These are phyloP conservation scores for Cicer cuneatum DNA, from an alignment of 306 rosid genomes.

Conservation along the genomic window DNA sequence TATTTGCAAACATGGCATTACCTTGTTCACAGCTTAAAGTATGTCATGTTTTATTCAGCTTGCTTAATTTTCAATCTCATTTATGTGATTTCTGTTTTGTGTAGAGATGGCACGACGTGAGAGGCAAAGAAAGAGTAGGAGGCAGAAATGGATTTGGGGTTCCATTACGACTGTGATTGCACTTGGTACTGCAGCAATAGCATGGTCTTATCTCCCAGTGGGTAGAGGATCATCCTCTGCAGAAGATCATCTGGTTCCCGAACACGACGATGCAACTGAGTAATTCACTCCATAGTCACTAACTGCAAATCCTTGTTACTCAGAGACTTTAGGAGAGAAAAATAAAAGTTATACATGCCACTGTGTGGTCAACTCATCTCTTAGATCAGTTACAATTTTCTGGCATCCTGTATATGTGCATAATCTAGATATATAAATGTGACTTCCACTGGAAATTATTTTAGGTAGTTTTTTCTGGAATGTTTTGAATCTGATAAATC, in stretches of 20 bases:
- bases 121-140: slow-evolving; percentile 68
- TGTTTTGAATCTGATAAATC: not conserved
- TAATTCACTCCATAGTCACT: slow-evolving; percentile 44
- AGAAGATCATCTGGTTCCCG: slow-evolving; percentile 45
- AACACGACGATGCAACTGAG: slow-evolving; percentile 51
- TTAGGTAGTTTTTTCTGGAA: slow-evolving; percentile 11
- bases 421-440: slow-evolving; percentile 35
- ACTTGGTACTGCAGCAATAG: slow-evolving; percentile 73
- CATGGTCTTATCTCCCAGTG: slow-evolving; percentile 74
- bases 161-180: slow-evolving; percentile 67
- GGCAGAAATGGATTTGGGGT: slow-evolving; percentile 95
- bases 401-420: slow-evolving; percentile 52
- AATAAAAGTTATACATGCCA: slow-evolving; percentile 60
- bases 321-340: slow-evolving; percentile 43
- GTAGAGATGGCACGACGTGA: slow-evolving; percentile 78
- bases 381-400: slow-evolving; percentile 50
- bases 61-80: slow-evolving; percentile 16
- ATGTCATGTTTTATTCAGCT: slow-evolving; percentile 3
- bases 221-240: slow-evolving; percentile 52
- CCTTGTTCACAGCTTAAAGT: slow-evolving; percentile 19
- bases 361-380: slow-evolving; percentile 47
- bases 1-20: not conserved
- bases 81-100: slow-evolving; percentile 34
- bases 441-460: slow-evolving; percentile 39
- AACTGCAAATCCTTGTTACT: slow-evolving; percentile 33